Evolutionary conservation across 164 flowering plant species (phyloP), one percentile per base, ranked within the genome.

Genomic region (Berberis vulgaris): DNA sequence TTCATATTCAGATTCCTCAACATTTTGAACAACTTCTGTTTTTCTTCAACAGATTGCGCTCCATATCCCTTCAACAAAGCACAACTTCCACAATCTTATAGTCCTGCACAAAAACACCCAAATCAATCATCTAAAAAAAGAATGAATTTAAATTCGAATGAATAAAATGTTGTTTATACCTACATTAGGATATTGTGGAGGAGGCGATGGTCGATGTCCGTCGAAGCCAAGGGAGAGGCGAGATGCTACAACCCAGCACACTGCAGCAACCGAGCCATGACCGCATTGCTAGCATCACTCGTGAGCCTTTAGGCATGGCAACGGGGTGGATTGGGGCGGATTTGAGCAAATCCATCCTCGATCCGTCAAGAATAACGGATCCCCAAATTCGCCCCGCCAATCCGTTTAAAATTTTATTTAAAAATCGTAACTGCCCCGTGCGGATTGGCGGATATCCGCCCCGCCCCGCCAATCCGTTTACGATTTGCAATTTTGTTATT

Each of bases 181-280:
- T 90, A 96, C 97, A 87, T 88, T 61, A 86, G 65, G 65, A 88
- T 80, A 70, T 83, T 92, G 38, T 93, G 96, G 54, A 89, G 86
- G 69, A 77, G 80, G 39, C 91, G 91, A 5, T 89, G 82, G 63
- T 92, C 96, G 39, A 84, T 71, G 26, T 26, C 26, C 26, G 26
- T 26, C 26, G 26, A 26, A 26, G 26, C 26, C 26, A 26, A 26
- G 26, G 5, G 98, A 49, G 98, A 86, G 69, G 89, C 98, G 78
- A 93, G 88, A 84, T 93, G 98, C 88, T 90, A 97, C 82, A 93
- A 77, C 60, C 98, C 97, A 1, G 97, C 95, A 43, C 96, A 93
- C 78, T 91, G 98, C 12, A 91, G 88, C 97, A 96, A 93, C 57
- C 98, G 82, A 1, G 97, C 97, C 96, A 83, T 91, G 72, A 93